These are phyloP conservation scores for Lunularia cruciata DNA, from an alignment of 225 moss, liverwort and hornwort species.

Conservation along the genomic window DNA sequence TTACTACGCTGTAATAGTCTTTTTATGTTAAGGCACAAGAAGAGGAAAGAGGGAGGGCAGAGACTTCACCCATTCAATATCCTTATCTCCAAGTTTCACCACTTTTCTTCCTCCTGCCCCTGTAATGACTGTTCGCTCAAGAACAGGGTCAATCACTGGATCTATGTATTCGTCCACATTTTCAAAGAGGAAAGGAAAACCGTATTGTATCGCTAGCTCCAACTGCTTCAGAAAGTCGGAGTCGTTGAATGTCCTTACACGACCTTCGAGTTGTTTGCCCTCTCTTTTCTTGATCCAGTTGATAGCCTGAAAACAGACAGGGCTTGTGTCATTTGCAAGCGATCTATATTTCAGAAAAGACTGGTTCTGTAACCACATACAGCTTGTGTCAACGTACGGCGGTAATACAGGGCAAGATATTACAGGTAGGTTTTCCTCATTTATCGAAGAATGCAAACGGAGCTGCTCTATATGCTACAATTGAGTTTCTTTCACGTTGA, in stretches of 20 bases:
- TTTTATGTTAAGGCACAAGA: too few species aligned
- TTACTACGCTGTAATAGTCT: too few species aligned
- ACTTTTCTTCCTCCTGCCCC: conserved; percentile 64
- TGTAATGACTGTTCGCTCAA: conserved; percentile 58
- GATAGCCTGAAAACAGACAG: conserved; percentile 54
- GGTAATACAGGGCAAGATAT: too few species aligned
- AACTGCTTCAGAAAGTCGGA: conserved; percentile 83
- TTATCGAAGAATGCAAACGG: too few species aligned
- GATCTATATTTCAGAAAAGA: neutral
- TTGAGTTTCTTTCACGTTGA: too few species aligned
- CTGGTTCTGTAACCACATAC: neutral
- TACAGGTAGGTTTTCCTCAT: too few species aligned
- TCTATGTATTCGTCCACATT: conserved; percentile 98
- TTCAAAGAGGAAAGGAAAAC: conserved; percentile 90
- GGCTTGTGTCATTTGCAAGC: neutral
- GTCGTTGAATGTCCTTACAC: conserved; percentile 83
- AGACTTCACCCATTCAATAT: conserved; percentile 74
- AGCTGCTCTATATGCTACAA: neutral
- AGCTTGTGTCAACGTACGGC: too few species aligned
- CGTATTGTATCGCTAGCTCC: conserved; percentile 93
- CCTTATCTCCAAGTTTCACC: conserved; percentile 84
- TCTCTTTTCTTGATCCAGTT: conserved; percentile 95
- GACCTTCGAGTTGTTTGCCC: conserved; percentile 89
- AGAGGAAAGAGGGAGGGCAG: neutral
- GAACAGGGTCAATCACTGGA: conserved; percentile 88